Evolutionary conservation across 257 asterid genomes (phyloP), one percentile per base, ranked within the genome.

Genomic region (Fraxinus cuspidata): DNA sequence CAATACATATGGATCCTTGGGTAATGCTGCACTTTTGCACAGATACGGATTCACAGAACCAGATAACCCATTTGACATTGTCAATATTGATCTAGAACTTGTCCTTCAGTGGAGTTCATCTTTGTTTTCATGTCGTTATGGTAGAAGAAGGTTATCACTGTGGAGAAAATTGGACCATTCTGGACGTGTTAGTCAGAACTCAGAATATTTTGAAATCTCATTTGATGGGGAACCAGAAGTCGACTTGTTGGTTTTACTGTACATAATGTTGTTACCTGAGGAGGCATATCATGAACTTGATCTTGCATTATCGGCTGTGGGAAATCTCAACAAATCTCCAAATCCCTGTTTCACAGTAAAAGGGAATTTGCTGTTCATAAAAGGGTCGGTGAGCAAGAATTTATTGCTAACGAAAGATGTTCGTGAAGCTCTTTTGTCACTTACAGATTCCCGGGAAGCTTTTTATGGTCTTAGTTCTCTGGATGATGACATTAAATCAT

Each of bases 1-100:
- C 77, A 94, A 94, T 82, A 92, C 99, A 2, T 94, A 94, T 73
- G 99, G 99, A 72, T 83, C 71, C 40, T 68, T 87, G 77, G 97
- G 99, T 49, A 94, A 90, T 86, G 97, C 99, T 83, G 96, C 98
- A n/a, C 89, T 92, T 84, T 89, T 94, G 79, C 99, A 92, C 80
- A 86, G 99, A 92, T 94, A 91, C 73, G 98, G 97, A 75, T 94
- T 94, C 78, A 87, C 96, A 11, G 99, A 94, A 86, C 84, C 86
- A 8, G 90, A 90, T 64, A 94, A 94, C 78, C 97, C 94, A 40
- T 94, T 83, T 78, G 99, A 89, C 82, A 91, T 91, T 77, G 83
- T 94, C 71, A 94, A 94, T 81, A 78, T 94, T 29, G 99, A 92
- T 88, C 81, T 92, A 38, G 97, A 91, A 53, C 84, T 92, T 66